Evolutionary conservation across 1,284 basidiomycete species (phyloP).

Genomic region (Tylopilus sp.): DNA sequence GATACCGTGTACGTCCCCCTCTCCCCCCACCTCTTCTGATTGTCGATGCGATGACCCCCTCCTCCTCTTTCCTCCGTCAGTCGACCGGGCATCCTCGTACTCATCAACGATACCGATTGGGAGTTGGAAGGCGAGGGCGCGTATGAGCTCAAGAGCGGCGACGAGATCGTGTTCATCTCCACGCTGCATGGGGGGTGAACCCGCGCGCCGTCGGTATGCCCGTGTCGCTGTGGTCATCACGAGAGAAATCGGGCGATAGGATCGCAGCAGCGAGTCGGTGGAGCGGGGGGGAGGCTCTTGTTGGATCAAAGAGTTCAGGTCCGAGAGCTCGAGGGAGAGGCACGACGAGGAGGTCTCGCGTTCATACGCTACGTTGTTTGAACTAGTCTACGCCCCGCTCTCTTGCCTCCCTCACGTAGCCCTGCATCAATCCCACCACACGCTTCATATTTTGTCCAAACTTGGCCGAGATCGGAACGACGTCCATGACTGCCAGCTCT

Average conservation of each 20-base stretch:
- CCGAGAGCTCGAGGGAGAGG: background rate
- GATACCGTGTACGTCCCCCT: conserved; percentile 66
- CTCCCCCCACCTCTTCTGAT: background rate
- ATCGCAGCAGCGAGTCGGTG: background rate
- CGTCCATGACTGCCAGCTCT: conserved; percentile 53
- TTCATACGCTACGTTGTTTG: too few species aligned
- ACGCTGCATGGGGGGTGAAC: conserved; percentile 85
- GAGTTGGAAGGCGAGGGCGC: conserved; percentile 94
- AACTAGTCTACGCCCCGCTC: background rate
- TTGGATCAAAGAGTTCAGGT: background rate
- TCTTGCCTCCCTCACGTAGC: conserved; percentile 60
- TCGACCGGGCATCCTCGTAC: conserved; percentile 91
- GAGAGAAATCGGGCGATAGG: background rate
- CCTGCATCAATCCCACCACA: conserved; percentile 61
- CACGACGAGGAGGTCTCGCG: too few species aligned
- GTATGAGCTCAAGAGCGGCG: conserved; percentile 75
- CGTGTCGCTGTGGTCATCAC: too few species aligned
- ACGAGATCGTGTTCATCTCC: conserved; percentile 95
- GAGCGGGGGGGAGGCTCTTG: too few species aligned
- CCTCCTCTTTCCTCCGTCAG: conserved; percentile 39
- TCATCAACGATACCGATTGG: conserved; percentile 98
- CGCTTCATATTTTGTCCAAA: conserved; percentile 71
- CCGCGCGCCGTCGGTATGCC: background rate
- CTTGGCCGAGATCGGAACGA: conserved; percentile 80
- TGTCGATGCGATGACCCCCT: too few species aligned